These are phyloP conservation scores for Microcyclospora tardicrescens DNA, from an alignment of 2,329 filamentous ascomycete species.

Conservation along the genomic window DNA sequence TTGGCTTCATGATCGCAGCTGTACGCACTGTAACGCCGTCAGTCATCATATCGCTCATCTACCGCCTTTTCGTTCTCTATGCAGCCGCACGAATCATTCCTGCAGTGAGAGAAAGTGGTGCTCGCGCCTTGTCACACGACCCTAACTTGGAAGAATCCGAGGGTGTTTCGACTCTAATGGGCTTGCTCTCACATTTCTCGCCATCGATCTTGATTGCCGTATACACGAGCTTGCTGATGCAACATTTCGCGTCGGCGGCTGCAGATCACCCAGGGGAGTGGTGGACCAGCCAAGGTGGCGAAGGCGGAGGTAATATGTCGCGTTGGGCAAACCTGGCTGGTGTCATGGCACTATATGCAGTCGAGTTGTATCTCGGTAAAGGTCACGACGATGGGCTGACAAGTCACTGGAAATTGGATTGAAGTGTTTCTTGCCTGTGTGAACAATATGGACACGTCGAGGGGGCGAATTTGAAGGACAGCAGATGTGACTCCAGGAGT, in stretches of 20 bases:
- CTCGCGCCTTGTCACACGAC: conserved; percentile 69
- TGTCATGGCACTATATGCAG: conserved; percentile 79
- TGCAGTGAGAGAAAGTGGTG: conserved; percentile 76
- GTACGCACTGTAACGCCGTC: conserved; percentile 93
- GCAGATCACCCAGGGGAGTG: conserved; percentile 48
- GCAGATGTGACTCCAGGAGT: no score
- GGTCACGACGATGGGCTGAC: conserved; percentile 65
- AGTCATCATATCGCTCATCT: conserved; percentile 87
- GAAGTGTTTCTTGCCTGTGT: conserved; percentile 1
- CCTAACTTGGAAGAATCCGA: conserved; percentile 62
- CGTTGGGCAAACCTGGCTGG: conserved; percentile 84
- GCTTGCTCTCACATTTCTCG: conserved; percentile 83
- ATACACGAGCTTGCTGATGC: conserved; percentile 88
- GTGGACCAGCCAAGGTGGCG: conserved; percentile 77
- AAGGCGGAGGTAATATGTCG: conserved; percentile 75
- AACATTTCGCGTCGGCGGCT: conserved; percentile 74
- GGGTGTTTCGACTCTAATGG: conserved; percentile 63
- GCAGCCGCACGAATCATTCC: conserved; percentile 92
- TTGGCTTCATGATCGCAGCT: conserved; percentile 78
- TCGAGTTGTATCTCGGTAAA: conserved; percentile 78
- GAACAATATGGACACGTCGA: no score
- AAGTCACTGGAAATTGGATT: conserved; percentile 66
- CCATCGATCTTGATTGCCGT: conserved; percentile 90
- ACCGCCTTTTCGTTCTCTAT: conserved; percentile 90
- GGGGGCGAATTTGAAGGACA: no score